Base-by-base conservation (phyloP, 2,329 filamentous ascomycete species). In the Arthrobotrys megalospora region DNA sequence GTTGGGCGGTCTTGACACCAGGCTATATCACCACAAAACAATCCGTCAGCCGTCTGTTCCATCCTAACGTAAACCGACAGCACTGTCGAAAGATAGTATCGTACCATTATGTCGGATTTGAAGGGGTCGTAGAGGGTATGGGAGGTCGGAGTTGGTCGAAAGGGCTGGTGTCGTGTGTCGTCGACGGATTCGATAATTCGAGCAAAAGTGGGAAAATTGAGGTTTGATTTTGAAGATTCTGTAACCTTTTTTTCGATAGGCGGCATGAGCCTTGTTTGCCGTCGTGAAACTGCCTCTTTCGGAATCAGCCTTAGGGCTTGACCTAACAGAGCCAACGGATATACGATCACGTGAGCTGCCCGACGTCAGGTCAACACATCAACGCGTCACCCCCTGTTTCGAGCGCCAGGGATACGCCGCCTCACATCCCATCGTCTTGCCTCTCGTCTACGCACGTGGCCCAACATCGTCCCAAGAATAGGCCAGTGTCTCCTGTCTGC, bases 1-100 rank as follows among this genome's bases (percentile, higher is more conserved):
- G 93, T 88, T 93, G 90, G 88, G 90, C 90, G 87, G 95, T 91
- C 92, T 97, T 98, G 88, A 99, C 93, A 90, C 91, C 87, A 84
- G 88, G 86, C 86, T 89, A 90, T 38, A 76, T 65, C 72, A 78
- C 41, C 58, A 64, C 55, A 66, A 32, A 45, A 62, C 52, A 68
- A 55, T 72, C 75, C 70, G 75, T 84, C 83, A 83, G 45, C 32
- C 28, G 53, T 32, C 45, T 24, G 34, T 41, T 91, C 91, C 81
- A 82, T 81, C 80, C 79, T 66, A 78, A 63, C 72, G 65, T 48
- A 64, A 69, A 21, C 47, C 71, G 16, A 52, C 43, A 71, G 38
- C 16, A 43, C 21, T 48, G 58, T 55, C 64, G 72, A 58, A 43
- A 60, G 55, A 60, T 58, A 38, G 50, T 53, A 62, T 50, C 72